Base-by-base conservation (phyloP, 768 basidiomycete species). In the Naganishia antarctica region DNA sequence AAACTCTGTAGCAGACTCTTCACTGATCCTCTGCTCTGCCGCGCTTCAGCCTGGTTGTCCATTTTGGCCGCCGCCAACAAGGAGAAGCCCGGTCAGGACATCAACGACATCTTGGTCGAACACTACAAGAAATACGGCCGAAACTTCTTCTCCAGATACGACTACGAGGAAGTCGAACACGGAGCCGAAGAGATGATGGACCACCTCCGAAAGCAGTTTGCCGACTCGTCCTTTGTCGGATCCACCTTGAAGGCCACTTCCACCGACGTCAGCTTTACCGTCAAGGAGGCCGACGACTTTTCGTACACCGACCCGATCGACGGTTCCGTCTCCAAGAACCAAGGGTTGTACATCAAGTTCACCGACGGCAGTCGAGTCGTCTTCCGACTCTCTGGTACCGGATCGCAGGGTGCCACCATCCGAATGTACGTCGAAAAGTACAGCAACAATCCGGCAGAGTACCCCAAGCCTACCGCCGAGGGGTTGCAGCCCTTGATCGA, bases 221-320 rank as follows among this genome's bases (percentile, higher is more conserved):
- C 83, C 65, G 57, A 63, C 0, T 61, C 69, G 8, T 85, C 85
- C 50, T 86, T 97, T 71, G 81, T 84, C 73, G 83, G 86, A 71
- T 85, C 85, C 29, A 79, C 80, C 9, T 85, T 90, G 79, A 81
- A 79, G 45, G 87, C 91, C 2, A 80, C 82, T 61, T 47, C 74
- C 23, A 84, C 86, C 53, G 85, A 87, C 2, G 81, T 81, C 41
- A 83, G 83, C 48, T 98, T 93, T 82, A 86, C 82, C 66, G 85
- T 99, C 63, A 82, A 84, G 18, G 83, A 84, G 26, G 80, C 88
- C 45, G 87, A 86, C 80, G 86, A 91, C 82, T 99, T 99, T 76
- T 85, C 88, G 75, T 99, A 99, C 83, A 96, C 86, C 51, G 96
- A 99, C 78, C 96, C 96, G n/a, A 97, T 98, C 78, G 96, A 99